These are phyloP conservation scores for Didymella segeticola DNA, from an alignment of 2,329 filamentous ascomycete genomes.

Conservation along the genomic window DNA sequence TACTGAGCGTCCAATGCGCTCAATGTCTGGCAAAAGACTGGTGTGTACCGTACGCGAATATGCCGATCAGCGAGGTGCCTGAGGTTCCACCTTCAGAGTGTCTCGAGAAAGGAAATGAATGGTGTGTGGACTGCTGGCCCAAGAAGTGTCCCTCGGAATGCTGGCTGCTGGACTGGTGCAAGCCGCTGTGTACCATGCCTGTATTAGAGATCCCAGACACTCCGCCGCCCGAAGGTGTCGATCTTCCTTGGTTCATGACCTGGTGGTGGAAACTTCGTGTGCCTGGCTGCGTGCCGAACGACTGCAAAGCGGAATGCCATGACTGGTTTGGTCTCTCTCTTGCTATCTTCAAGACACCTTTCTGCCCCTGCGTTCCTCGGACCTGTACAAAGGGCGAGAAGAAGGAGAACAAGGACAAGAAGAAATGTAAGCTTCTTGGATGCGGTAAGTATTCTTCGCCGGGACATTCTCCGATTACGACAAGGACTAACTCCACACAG, in stretches of 20 bases:
- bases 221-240: not conserved
- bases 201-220: not conserved
- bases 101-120: not conserved
- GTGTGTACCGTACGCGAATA: not conserved
- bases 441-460: constrained; percentile 17
- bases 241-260: constrained; percentile 6
- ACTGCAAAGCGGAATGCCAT: constrained; percentile 18
- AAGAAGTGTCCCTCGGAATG: constrained; percentile 12
- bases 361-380: constrained; percentile 19
- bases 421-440: constrained; percentile 28
- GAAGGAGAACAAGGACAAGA: constrained; percentile 12
- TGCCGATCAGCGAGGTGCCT: not conserved
- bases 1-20: not conserved
- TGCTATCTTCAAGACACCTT: constrained; percentile 13
- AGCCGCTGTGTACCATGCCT: too few relatives aligned
- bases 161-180: constrained; percentile 17
- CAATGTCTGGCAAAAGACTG: not conserved
- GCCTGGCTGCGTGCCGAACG: constrained; percentile 16
- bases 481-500: constrained; percentile 5
- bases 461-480: not conserved
- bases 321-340: constrained; percentile 13
- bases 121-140: constrained; percentile 1
- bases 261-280: constrained; percentile 19
- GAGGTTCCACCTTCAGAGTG: not conserved
- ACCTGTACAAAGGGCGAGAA: constrained; percentile 23